These are phyloP conservation scores for Cymbopogon flexuosus DNA, from an alignment of 202 grass and related monocot species.

Conservation along the genomic window DNA sequence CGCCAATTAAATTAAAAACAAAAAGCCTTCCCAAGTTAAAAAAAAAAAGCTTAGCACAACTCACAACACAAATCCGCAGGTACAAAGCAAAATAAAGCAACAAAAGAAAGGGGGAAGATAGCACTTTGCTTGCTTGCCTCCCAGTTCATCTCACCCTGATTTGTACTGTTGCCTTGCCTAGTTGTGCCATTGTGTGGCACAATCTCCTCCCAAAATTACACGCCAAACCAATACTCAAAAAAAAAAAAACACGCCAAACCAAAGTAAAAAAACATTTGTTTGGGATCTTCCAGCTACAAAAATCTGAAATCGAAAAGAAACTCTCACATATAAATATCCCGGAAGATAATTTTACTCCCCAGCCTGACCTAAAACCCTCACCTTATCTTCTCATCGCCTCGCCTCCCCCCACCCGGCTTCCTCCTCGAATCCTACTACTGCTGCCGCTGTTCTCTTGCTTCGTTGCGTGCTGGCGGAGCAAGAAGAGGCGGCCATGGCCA, in stretches of 20 bases:
- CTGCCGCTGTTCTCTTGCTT: not conserved
- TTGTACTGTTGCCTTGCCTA: not conserved
- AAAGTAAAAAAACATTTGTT: not conserved
- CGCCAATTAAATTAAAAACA: not conserved
- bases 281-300: not conserved
- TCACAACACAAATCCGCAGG: not conserved
- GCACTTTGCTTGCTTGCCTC: not conserved
- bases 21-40: not conserved
- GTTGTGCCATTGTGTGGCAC: not conserved
- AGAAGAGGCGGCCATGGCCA: conserved; percentile 35
- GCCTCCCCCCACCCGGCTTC: not conserved
- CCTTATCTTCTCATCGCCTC: conserved; percentile 37
- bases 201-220: conserved; percentile 18
- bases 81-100: not conserved
- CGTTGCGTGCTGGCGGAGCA: conserved; percentile 25
- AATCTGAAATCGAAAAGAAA: not conserved
- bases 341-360: conserved; percentile 9
- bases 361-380: conserved; percentile 34
- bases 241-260: conserved; percentile 37
- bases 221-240: conserved; percentile 28
- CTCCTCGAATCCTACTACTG: not conserved
- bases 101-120: not conserved
- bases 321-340: not conserved
- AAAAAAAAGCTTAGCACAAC: not conserved
- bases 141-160: not conserved